Evolutionary conservation across 192 early-diverging fungal species (phyloP).

Genomic region (Rhizoclosmatium globosum): DNA sequence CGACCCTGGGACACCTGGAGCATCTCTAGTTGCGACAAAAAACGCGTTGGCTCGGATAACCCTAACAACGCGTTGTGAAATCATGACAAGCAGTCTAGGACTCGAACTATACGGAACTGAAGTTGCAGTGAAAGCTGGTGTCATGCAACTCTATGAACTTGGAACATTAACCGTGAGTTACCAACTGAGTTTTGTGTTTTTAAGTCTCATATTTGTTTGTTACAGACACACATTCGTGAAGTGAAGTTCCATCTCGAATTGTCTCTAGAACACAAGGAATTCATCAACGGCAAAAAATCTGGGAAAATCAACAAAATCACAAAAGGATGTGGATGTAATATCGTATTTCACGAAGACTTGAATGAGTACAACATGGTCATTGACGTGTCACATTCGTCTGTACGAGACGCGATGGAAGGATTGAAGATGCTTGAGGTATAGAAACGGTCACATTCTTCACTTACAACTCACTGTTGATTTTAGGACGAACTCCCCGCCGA

Average conservation of each 20-base stretch:
- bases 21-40: constrained; percentile 47
- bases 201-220: background rate
- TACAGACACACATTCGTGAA: constrained; percentile 55
- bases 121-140: constrained; percentile 66
- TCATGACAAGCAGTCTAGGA: constrained; percentile 63
- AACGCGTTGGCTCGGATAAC: constrained; percentile 51
- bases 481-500: constrained; percentile 88
- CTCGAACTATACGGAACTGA: constrained; percentile 79
- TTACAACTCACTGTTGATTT: constrained; percentile 18
- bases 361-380: constrained; percentile 86
- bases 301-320: constrained; percentile 90
- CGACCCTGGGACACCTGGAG: constrained; percentile 33
- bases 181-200: background rate
- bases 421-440: constrained; percentile 69
- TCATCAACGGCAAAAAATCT: constrained; percentile 89
- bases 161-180: constrained; percentile 51
- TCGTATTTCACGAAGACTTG: constrained; percentile 73
- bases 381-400: constrained; percentile 67
- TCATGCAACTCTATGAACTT: constrained; percentile 61
- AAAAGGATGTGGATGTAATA: constrained; percentile 73
- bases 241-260: constrained; percentile 80
- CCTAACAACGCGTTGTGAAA: constrained; percentile 67
- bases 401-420: constrained; percentile 69
- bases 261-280: constrained; percentile 81
- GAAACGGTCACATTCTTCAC: no score